Evolutionary conservation across 768 basidiomycete species (phyloP).

Genomic region (Termitomyces sp.): DNA sequence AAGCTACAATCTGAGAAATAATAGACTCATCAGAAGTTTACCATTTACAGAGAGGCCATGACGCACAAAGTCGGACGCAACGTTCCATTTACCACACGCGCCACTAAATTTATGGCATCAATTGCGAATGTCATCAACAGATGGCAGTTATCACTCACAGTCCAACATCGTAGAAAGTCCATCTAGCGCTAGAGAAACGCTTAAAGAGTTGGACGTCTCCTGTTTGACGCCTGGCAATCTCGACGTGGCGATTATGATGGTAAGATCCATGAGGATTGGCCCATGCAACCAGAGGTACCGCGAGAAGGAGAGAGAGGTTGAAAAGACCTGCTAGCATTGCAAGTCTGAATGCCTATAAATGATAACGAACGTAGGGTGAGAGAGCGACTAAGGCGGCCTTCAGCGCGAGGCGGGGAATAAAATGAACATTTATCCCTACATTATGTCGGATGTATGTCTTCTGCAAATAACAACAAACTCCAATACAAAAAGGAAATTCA

Average conservation of each 20-base stretch:
- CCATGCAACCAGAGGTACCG: conserved; percentile 23
- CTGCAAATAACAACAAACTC: conserved; percentile 11
- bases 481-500: background rate
- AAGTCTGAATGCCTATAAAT: background rate
- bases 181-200: conserved; percentile 17
- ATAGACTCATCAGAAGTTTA: background rate
- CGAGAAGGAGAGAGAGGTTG: conserved; percentile 17
- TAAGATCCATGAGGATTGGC: conserved; percentile 21
- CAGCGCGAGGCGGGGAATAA: background rate
- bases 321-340: conserved; percentile 14
- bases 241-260: conserved; percentile 17
- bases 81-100: conserved; percentile 24
- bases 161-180: conserved; percentile 28
- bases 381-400: conserved; percentile 4
- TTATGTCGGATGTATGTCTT: conserved; percentile 1
- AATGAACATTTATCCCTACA: background rate
- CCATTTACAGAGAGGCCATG: background rate
- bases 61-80: conserved; percentile 21
- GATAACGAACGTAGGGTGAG: conserved; percentile 14
- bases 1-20: conserved; percentile 23
- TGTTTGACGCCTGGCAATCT: conserved; percentile 19
- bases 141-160: conserved; percentile 15
- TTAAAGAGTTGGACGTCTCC: conserved; percentile 18
- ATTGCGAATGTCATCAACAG: background rate
- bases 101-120: conserved; percentile 12